phyloP scores from a whole-genome alignment of 23 red algal species.

The Gracilaria domingensis region DNA sequence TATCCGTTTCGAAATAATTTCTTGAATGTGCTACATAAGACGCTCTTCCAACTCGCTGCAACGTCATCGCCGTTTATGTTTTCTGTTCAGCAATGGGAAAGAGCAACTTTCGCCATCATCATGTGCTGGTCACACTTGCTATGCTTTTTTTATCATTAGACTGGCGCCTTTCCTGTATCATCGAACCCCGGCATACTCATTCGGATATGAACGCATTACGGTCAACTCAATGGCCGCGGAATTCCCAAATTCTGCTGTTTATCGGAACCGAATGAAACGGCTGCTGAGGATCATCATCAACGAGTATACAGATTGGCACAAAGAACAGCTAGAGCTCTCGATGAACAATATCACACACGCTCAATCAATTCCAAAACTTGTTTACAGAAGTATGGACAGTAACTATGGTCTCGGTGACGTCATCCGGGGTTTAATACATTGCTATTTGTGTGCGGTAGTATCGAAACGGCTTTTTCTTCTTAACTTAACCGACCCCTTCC shows the following conservation, averaged over 20 bases:
- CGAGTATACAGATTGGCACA: conserved; percentile 38
- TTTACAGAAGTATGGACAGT: background rate
- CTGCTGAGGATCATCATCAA: conserved; percentile 14
- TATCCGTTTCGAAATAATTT: no score
- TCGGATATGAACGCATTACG: conserved; percentile 35
- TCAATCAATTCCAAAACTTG: conserved; percentile 29
- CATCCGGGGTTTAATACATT: conserved; percentile 37
- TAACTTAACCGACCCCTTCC: conserved; percentile 21
- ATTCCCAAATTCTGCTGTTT: background rate
- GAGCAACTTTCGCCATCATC: no score
- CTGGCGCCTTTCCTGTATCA: no score
- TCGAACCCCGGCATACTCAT: background rate
- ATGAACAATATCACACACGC: conserved; percentile 23
- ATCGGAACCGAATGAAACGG: background rate
- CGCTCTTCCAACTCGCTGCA: no score
- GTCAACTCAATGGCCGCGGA: conserved; percentile 2
- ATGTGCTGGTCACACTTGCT: no score
- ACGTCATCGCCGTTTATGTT: no score
- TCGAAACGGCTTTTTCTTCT: conserved; percentile 50
- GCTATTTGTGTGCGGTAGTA: conserved; percentile 28
- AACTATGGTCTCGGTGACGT: conserved; percentile 54
- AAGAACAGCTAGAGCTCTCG: conserved; percentile 4
- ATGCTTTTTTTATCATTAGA: no score
- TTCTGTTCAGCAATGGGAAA: no score
- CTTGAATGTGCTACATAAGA: no score